Conservation (phyloP, 441 rosid species). For the Adansonia grandidieri region DNA sequence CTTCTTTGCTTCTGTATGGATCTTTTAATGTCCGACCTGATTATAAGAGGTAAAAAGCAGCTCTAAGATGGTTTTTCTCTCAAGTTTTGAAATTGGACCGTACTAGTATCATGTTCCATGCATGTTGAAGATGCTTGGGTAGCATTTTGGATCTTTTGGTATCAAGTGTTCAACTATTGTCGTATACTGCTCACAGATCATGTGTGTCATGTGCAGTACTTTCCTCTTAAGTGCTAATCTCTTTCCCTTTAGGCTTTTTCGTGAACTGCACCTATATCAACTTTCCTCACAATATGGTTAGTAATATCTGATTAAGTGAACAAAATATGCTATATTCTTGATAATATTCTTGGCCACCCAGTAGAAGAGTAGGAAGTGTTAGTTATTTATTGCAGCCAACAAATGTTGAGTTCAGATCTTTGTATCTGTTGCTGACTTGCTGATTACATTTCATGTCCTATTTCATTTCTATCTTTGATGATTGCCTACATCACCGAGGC, state of each 20-base stretch:
- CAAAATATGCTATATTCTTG: not conserved
- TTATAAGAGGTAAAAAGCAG: not conserved
- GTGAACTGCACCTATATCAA: not conserved
- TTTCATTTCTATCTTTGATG: not conserved
- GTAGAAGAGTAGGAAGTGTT: not conserved
- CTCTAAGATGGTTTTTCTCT: not conserved
- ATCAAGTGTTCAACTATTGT: not conserved
- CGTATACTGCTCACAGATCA: not conserved
- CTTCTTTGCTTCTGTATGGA: not conserved
- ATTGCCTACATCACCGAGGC: not conserved
- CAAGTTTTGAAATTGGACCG: not conserved
- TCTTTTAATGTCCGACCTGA: not conserved
- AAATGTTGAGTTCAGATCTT: not conserved
- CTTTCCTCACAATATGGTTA: not conserved
- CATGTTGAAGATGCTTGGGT: conserved; percentile 10
- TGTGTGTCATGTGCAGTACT: not conserved
- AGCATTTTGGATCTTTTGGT: conserved; percentile 11
- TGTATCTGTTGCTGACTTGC: conserved; percentile 3
- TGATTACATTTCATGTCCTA: not conserved
- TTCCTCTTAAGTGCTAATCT: not conserved
- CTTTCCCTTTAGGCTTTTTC: not conserved
- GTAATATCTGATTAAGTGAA: not conserved
- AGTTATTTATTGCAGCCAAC: not conserved
- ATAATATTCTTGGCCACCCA: not conserved
- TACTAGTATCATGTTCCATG: not conserved